Conservation (phyloP, 345 rosid species). For the Ceriops tagal region DNA sequence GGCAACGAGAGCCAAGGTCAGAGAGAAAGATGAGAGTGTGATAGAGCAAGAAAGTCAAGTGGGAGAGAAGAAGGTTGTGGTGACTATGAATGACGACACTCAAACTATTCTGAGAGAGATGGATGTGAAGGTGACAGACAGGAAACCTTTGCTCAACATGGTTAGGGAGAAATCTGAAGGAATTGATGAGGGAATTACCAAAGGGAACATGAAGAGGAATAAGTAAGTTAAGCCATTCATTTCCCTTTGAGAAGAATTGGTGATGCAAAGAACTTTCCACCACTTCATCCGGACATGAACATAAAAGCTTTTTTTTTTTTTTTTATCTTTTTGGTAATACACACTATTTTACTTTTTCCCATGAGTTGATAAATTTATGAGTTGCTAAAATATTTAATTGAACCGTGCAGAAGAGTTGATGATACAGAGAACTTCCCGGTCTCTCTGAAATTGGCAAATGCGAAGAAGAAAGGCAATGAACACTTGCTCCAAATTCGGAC, state of each 20-base stretch:
- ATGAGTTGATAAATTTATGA: neutral
- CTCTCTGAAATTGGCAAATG: conserved; percentile 5
- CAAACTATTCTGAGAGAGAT: conserved; percentile 31
- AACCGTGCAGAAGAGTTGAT: neutral
- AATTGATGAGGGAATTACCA: conserved; percentile 30
- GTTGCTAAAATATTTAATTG: neutral
- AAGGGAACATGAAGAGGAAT: conserved; percentile 50
- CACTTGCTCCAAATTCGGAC: conserved; percentile 56
- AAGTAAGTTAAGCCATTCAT: conserved; percentile 44
- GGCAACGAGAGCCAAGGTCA: conserved; percentile 60
- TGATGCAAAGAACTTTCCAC: conserved; percentile 67
- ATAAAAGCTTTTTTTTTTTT: too few relatives aligned
- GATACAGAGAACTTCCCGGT: conserved; percentile 1
- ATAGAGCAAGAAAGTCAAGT: conserved; percentile 24
- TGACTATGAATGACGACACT: conserved; percentile 24
- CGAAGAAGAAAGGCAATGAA: too few relatives aligned
- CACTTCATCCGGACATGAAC: conserved; percentile 4
- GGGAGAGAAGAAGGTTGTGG: conserved; percentile 24
- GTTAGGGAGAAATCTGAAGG: conserved; percentile 35
- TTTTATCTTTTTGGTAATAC: too few relatives aligned
- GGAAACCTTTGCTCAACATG: conserved; percentile 54
- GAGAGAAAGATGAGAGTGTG: conserved; percentile 42
- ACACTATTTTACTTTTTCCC: too few relatives aligned
- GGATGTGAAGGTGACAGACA: conserved; percentile 45
- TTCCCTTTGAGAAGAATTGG: conserved; percentile 35